A percentile compares a stretch with the other conserved stretches of the same genome.
phyloP scores from a whole-genome alignment of 805 yeast genomes.

The Schwanniomyces occidentalis region DNA sequence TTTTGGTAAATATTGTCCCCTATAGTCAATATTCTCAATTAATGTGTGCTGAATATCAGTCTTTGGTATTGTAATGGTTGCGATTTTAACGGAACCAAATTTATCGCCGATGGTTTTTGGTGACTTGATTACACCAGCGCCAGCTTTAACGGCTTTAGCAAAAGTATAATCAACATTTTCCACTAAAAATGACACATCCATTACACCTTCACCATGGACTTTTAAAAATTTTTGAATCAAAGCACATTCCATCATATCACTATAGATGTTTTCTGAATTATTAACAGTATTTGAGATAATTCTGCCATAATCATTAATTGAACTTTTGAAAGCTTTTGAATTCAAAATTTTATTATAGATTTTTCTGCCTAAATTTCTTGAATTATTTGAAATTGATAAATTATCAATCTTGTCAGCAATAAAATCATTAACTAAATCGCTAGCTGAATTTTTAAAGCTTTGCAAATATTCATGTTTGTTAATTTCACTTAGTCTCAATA shows the following conservation, averaged over 20 bases:
- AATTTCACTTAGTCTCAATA: constrained; percentile 17
- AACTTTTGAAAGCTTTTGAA: constrained; percentile 12
- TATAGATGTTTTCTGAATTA: constrained; percentile 15
- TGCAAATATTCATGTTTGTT: constrained; percentile 16
- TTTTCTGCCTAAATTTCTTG: constrained; percentile 9
- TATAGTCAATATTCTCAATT: constrained; percentile 46
- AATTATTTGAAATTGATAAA: constrained; percentile 4
- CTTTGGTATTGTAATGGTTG: constrained; percentile 41
- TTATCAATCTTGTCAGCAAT: constrained; percentile 24
- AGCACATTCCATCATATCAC: constrained; percentile 16
- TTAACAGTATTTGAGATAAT: constrained; percentile 14
- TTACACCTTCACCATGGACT: constrained; percentile 78
- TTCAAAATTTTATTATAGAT: constrained; percentile 12
- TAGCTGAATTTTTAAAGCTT: constrained; percentile 10
- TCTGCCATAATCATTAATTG: constrained; percentile 9
- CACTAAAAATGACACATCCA: constrained; percentile 71
- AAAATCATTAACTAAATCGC: constrained; percentile 41
- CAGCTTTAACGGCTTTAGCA: constrained; percentile 48
- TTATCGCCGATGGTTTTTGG: constrained; percentile 39
- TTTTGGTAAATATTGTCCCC: constrained; percentile 51
- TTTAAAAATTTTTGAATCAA: constrained; percentile 25
- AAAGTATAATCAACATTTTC: constrained; percentile 47
- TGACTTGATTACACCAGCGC: constrained; percentile 44
- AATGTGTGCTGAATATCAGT: constrained; percentile 75
- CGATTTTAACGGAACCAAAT: constrained; percentile 52